Evolutionary conservation across 169 alveolate genomes (phyloP), one percentile per base, ranked within the genome.

Genomic region (Cystoisospora suis): DNA sequence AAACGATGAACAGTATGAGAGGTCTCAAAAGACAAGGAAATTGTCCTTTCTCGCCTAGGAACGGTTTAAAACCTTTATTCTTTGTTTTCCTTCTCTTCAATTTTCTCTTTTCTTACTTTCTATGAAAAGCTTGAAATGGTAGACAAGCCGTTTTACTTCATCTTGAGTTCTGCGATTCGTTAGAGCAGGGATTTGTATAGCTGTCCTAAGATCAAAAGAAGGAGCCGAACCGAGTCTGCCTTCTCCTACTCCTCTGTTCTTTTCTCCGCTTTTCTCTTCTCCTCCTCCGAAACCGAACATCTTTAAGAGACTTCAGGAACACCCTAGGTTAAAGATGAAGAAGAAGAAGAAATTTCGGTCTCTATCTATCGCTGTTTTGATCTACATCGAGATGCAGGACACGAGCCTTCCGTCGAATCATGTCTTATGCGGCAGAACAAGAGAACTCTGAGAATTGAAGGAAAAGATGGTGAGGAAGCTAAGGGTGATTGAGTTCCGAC

Each of bases 131-230:
- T 72, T 72, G 53, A 72, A 72, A 29, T 36, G 83, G 20, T 38
- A 72, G 32, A 72, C 83, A 34, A 72, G 83, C 27, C 83, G 1
- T 34, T 34, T 1, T 6, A 72, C 83, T 34, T 72, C 83, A 1
- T 72, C 83, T 53, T 72, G 83, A 3, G 83, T 72, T 2, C 83
- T 6, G n/a, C 83, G 83, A 34, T 72, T 72, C 2, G 53, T 40
- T 32, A 40, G 45, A 6, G 23, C 34, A 29, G 83, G 83, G 1
- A 40, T 2, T 3, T 40, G 1, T 29, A 38, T 34, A 2, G 83
- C 83, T 3, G 46, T 53, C 15, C 56, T n/a, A 29, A 72, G 53
- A 38, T 72, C 83, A 38, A 72, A 72, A 17, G 83, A 72, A 17
- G 38, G n/a, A 7, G 53, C 65, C 12, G 65, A 12, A 53, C 29